Percentiles rank a stretch among this genome's conserved stretches.
These are phyloP conservation scores for Hymenotorrendiella dingleyae DNA, from an alignment of 2,329 filamentous ascomycete species.

Conservation along the genomic window DNA sequence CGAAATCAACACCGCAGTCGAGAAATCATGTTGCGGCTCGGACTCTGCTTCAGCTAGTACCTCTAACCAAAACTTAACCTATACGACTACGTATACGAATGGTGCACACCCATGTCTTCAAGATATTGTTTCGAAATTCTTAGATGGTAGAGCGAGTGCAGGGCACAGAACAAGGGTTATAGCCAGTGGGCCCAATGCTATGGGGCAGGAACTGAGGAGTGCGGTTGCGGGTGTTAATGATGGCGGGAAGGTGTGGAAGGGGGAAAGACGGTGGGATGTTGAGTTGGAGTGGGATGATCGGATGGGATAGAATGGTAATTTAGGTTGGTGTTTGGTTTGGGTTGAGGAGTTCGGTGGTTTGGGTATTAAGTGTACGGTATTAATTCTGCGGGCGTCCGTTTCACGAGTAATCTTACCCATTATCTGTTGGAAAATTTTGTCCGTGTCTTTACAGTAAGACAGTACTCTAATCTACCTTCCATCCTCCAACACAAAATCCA, in stretches of 20 bases:
- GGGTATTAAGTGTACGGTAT: no score
- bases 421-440: no score
- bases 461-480: no score
- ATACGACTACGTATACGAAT: constrained; percentile 7
- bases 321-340: no score
- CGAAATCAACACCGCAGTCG: constrained; percentile 2
- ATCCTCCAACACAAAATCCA: no score
- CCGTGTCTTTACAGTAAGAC: no score
- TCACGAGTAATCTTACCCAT: no score
- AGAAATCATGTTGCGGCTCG: constrained; percentile 1
- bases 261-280: constrained; percentile 51
- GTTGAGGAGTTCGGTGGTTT: no score
- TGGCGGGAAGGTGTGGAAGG: constrained; percentile 49
- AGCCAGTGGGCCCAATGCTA: constrained; percentile 53
- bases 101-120: constrained; percentile 40
- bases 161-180: constrained; percentile 48
- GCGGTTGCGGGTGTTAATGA: constrained; percentile 50
- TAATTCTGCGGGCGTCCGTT: no score
- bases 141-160: constrained; percentile 36
- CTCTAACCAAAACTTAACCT: background rate
- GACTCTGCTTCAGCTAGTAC: background rate
- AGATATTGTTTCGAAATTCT: constrained; percentile 43
- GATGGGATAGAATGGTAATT: no score
- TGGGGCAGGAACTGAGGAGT: constrained; percentile 51
- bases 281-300: constrained; percentile 54